These are phyloP conservation scores for Quercus tomentella DNA, from an alignment of 331 rosid genomes.

Conservation along the genomic window DNA sequence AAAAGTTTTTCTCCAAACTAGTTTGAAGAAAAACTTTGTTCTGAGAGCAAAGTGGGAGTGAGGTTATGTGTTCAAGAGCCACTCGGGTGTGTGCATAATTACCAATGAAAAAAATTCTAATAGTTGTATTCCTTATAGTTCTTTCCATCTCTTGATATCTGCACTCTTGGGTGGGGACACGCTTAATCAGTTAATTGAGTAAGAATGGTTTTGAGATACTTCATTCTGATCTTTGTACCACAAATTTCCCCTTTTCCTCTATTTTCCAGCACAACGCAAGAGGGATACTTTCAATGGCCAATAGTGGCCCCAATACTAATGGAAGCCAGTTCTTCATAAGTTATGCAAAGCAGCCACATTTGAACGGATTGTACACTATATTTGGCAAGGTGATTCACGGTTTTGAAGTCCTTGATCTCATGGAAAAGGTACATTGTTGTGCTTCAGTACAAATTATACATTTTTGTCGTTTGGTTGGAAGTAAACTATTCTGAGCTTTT, in stretches of 20 bases:
- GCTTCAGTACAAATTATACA: background rate
- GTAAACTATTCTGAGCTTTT: background rate
- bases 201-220: background rate
- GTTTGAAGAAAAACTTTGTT: too few relatives aligned
- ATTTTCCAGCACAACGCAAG: constrained; percentile 84
- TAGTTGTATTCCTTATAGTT: background rate
- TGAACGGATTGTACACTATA: constrained; percentile 77
- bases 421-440: constrained; percentile 76
- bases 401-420: constrained; percentile 92
- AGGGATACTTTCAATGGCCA: constrained; percentile 88
- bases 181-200: background rate
- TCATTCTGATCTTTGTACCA: background rate
- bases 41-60: too few relatives aligned
- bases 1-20: too few relatives aligned
- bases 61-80: too few relatives aligned
- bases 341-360: constrained; percentile 90
- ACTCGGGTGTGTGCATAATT: too few relatives aligned
- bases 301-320: constrained; percentile 92
- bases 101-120: too few relatives aligned
- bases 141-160: background rate
- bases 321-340: constrained; percentile 85
- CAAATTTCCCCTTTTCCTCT: constrained; percentile 2
- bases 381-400: constrained; percentile 96
- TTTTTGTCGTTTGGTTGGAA: background rate
- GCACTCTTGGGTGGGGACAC: background rate